Percentiles rank a stretch among this genome's conserved stretches.
phyloP scores from a whole-genome alignment of 495 filamentous ascomycete species.

The Amniculicola lignicola region DNA sequence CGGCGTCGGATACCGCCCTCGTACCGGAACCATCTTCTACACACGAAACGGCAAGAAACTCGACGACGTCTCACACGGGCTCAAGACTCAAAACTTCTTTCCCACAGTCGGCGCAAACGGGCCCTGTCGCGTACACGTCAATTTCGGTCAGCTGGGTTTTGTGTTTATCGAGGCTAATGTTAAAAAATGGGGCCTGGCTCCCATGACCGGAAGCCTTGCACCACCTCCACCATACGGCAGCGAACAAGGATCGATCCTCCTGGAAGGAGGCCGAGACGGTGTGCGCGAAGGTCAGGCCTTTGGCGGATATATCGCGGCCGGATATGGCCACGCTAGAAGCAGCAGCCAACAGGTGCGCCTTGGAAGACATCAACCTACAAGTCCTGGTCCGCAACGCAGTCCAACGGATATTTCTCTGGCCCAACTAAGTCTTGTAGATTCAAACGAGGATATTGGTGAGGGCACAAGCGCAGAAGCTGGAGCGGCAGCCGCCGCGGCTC shows the following conservation, averaged over 20 bases:
- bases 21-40: slow-evolving; percentile 94
- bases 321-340: slow-evolving; percentile 52
- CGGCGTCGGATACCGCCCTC: slow-evolving; percentile 90
- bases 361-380: slow-evolving; percentile 61
- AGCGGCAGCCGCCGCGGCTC: slow-evolving; percentile 37
- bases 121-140: slow-evolving; percentile 87
- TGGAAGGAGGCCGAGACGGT: slow-evolving; percentile 77
- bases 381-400: slow-evolving; percentile 83
- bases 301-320: slow-evolving; percentile 52
- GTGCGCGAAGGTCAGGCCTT: slow-evolving; percentile 52
- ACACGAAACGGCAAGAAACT: slow-evolving; percentile 96
- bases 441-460: slow-evolving; percentile 62
- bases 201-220: slow-evolving; percentile 90
- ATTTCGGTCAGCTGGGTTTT: slow-evolving; percentile 95
- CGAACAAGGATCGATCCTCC: slow-evolving; percentile 90
- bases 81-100: slow-evolving; percentile 95
- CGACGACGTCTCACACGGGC: slow-evolving; percentile 88
- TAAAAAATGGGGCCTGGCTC: slow-evolving; percentile 98
- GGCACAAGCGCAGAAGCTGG: slow-evolving; percentile 59
- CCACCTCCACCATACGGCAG: slow-evolving; percentile 95
- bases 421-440: slow-evolving; percentile 64
- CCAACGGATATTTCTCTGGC: slow-evolving; percentile 98
- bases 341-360: slow-evolving; percentile 58
- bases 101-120: slow-evolving; percentile 93
- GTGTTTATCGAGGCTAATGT: slow-evolving; percentile 99